Percentiles rank a stretch among this genome's conserved stretches.
These are phyloP conservation scores for Penicillium antarcticum DNA, from an alignment of 495 filamentous ascomycete genomes.

Conservation along the genomic window DNA sequence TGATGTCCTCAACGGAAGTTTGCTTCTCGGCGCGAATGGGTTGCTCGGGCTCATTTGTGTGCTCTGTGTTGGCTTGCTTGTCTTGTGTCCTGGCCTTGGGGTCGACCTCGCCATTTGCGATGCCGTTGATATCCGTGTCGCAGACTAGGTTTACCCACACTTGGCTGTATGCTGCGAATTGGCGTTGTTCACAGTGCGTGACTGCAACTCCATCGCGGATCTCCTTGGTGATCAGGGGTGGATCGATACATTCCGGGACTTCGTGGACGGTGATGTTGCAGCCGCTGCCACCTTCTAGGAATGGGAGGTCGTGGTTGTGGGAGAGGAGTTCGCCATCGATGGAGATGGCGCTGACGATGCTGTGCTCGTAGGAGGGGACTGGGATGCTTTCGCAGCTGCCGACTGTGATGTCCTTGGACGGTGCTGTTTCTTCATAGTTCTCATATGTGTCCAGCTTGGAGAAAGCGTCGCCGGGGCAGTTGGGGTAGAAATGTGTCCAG, in stretches of 20 bases:
- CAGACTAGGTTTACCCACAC: constrained; percentile 37
- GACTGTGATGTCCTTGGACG: constrained; percentile 21
- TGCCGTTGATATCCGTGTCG: constrained; percentile 1
- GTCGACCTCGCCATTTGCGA: neutral
- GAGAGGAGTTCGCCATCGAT: constrained; percentile 28
- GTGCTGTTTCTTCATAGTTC: constrained; percentile 25
- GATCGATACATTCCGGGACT: constrained; percentile 31
- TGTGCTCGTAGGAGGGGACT: constrained; percentile 25
- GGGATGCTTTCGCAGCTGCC: constrained; percentile 30
- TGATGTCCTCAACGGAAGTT: constrained; percentile 1
- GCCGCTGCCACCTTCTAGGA: constrained; percentile 9
- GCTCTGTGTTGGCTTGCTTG: constrained; percentile 3
- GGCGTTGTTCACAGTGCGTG: constrained; percentile 25
- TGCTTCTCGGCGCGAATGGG: constrained; percentile 12
- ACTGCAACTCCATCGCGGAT: constrained; percentile 22
- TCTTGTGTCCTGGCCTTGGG: constrained; percentile 1
- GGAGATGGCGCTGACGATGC: constrained; percentile 28
- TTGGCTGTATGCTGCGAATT: constrained; percentile 25
- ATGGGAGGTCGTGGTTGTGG: constrained; percentile 10
- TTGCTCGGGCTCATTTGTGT: neutral
- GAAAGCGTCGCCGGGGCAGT: constrained; percentile 27
- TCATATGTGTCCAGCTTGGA: constrained; percentile 23
- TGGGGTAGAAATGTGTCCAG: constrained; percentile 38
- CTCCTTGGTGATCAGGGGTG: constrained; percentile 24
- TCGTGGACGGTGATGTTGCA: constrained; percentile 41